Evolutionary conservation across 2,329 filamentous ascomycete species (phyloP).

Genomic region (Zelopaecilomyces penicillatus): DNA sequence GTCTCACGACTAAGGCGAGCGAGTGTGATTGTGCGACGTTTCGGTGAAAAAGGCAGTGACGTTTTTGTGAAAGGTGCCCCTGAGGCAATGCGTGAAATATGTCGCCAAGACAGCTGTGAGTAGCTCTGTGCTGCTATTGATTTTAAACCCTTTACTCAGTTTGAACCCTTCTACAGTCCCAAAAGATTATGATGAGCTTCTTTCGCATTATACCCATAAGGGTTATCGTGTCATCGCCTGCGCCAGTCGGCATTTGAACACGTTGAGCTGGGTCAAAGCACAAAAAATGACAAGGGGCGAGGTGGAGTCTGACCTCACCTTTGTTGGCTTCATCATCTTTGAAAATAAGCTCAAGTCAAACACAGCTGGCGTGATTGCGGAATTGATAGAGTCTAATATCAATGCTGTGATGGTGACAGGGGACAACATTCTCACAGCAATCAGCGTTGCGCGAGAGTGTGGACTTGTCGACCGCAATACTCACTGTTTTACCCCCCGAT

Average conservation of each 20-base stretch:
- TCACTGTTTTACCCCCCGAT: conserved; percentile 89
- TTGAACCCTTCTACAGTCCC: conserved; percentile 48
- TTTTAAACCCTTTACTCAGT: neutral
- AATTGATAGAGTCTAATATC: conserved; percentile 76
- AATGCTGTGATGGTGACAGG: conserved; percentile 93
- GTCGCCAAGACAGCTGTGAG: conserved; percentile 69
- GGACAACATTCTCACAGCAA: conserved; percentile 93
- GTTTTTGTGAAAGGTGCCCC: conserved; percentile 95
- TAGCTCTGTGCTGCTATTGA: conserved; percentile 10
- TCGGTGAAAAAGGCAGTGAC: conserved; percentile 74
- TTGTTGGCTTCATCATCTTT: conserved; percentile 95
- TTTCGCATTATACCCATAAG: conserved; percentile 87
- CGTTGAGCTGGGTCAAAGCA: conserved; percentile 86
- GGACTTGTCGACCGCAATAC: conserved; percentile 69
- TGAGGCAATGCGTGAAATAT: conserved; percentile 94
- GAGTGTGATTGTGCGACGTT: conserved; percentile 85
- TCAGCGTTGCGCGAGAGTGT: conserved; percentile 90
- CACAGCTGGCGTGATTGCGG: conserved; percentile 71
- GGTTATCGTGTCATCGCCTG: conserved; percentile 96
- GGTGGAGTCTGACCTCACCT: conserved; percentile 75
- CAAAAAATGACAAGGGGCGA: conserved; percentile 88
- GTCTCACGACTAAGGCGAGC: conserved; percentile 85
- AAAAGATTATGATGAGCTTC: conserved; percentile 76
- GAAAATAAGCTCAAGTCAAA: conserved; percentile 96
- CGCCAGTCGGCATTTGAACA: conserved; percentile 78